A percentile compares a stretch with the other conserved stretches of the same genome.
Evolutionary conservation across 345 rosid species (phyloP).

Genomic region (Psidium friedrichsthalianum): DNA sequence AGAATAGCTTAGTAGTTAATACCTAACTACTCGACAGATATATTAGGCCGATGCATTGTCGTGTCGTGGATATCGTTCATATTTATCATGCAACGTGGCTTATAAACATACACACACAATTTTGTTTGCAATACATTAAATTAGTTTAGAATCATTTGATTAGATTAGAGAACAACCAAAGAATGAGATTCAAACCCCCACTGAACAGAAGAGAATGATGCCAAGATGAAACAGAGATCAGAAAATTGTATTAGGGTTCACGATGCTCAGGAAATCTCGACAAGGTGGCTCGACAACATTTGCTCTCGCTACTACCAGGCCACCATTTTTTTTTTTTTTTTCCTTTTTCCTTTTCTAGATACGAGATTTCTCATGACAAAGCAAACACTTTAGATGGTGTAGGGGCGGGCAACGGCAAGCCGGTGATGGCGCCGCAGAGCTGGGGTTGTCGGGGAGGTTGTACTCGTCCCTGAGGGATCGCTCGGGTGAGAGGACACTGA

Average conservation of each 20-base stretch:
- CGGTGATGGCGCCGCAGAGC: conserved; percentile 49
- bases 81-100: background rate
- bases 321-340: background rate
- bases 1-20: no score
- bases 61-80: background rate
- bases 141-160: background rate
- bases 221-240: background rate
- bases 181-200: background rate
- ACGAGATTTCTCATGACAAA: background rate
- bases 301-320: background rate
- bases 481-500: conserved; percentile 53
- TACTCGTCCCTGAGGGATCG: conserved; percentile 77
- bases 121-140: background rate
- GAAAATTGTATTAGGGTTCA: background rate
- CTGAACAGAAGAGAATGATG: background rate
- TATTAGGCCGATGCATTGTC: background rate
- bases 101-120: background rate
- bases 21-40: background rate
- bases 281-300: background rate
- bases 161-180: background rate
- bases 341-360: background rate
- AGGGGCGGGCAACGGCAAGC: conserved; percentile 59
- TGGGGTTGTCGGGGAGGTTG: conserved; percentile 52
- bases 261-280: background rate
- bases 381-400: conserved; percentile 11